Evolutionary conservation across 257 asterid genomes (phyloP).

Genomic region (Gardenia jasminoides): DNA sequence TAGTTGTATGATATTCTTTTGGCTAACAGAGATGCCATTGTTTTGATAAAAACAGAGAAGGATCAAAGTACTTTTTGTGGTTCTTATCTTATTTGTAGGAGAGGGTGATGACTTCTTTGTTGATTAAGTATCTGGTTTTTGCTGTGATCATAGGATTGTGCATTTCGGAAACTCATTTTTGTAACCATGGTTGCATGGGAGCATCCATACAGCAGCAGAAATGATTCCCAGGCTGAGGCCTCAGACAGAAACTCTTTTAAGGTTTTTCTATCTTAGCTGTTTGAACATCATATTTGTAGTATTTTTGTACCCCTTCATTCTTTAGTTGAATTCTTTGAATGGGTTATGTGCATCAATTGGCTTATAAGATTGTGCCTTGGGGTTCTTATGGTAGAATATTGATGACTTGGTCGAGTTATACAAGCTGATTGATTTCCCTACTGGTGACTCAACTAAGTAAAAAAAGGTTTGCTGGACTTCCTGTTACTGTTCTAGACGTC

Average conservation of each 20-base stretch:
- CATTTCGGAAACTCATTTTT: slow-evolving; percentile 77
- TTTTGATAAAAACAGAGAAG: not conserved
- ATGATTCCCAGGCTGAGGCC: slow-evolving; percentile 37
- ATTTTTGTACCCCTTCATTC: not conserved
- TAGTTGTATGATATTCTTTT: not conserved
- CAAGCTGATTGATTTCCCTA: not conserved
- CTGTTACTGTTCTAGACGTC: not conserved
- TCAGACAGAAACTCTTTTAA: slow-evolving; percentile 46
- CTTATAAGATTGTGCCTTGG: not conserved
- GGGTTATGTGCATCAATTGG: too few species aligned
- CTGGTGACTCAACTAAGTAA: not conserved
- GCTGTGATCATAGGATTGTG: slow-evolving; percentile 66
- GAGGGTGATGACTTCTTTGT: slow-evolving; percentile 15
- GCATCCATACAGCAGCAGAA: slow-evolving; percentile 56
- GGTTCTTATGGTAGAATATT: not conserved
- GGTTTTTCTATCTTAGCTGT: slow-evolving; percentile 38
- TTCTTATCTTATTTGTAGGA: not conserved
- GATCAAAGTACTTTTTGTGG: not conserved
- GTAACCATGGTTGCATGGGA: slow-evolving; percentile 98
- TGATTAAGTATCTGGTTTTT: slow-evolving; percentile 22
- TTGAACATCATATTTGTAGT: not conserved
- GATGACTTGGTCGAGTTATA: not conserved
- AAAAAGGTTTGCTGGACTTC: not conserved
- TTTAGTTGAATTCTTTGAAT: not conserved
- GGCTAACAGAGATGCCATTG: not conserved